These are phyloP conservation scores for Neonectria coccinea DNA, from an alignment of 2,329 filamentous ascomycete genomes.

Conservation along the genomic window DNA sequence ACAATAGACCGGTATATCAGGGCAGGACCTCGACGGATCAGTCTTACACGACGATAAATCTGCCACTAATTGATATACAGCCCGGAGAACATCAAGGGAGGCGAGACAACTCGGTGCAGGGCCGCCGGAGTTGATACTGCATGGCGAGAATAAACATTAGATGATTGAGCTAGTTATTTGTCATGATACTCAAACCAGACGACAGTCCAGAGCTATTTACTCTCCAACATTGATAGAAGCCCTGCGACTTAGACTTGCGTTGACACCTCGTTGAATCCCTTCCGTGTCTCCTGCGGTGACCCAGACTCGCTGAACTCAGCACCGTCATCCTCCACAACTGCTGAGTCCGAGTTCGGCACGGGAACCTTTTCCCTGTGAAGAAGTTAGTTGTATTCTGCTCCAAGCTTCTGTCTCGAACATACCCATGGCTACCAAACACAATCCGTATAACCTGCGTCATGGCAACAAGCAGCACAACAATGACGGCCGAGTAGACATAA, in stretches of 20 bases:
- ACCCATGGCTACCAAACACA: slow-evolving; percentile 35
- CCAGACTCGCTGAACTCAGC: slow-evolving; percentile 3
- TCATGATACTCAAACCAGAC: background rate
- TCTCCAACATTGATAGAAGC: background rate
- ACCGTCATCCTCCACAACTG: background rate
- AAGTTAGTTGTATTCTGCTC: background rate
- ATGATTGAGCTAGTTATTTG: background rate
- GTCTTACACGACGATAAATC: background rate
- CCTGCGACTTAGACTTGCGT: background rate
- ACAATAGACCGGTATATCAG: background rate
- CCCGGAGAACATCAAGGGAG: background rate
- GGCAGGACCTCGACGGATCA: background rate
- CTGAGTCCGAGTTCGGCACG: background rate
- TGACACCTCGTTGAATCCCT: background rate
- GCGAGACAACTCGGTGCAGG: background rate
- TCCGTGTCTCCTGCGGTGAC: background rate
- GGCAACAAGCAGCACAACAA: slow-evolving; percentile 27
- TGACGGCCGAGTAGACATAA: slow-evolving; percentile 33
- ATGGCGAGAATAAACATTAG: background rate
- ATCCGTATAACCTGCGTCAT: slow-evolving; percentile 35
- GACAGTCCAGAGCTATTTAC: background rate
- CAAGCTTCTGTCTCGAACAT: background rate
- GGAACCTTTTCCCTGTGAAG: slow-evolving; percentile 19
- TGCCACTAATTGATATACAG: background rate
- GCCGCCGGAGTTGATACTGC: background rate